Evolutionary conservation across 2,329 filamentous ascomycete genomes (phyloP).

Genomic region (Passalora sequoiae): DNA sequence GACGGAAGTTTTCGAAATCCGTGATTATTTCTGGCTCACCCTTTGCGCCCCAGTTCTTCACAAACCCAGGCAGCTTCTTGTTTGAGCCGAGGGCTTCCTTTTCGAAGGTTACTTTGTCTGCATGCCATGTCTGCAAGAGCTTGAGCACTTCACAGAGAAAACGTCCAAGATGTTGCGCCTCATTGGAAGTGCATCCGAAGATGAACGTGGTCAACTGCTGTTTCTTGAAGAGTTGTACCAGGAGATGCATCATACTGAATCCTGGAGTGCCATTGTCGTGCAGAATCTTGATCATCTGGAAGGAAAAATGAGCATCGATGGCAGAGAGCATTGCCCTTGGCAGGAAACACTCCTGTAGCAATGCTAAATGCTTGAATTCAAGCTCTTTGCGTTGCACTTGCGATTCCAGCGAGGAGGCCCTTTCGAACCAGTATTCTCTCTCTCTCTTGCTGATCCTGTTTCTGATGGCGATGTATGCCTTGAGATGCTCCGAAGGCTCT

Average conservation of each 20-base stretch:
- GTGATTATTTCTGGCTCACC: conserved; percentile 61
- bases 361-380: conserved; percentile 63
- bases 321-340: conserved; percentile 79
- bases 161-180: conserved; percentile 87
- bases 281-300: conserved; percentile 78
- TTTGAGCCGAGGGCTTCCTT: conserved; percentile 69
- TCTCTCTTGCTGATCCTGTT: conserved; percentile 66
- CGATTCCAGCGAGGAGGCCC: conserved; percentile 9
- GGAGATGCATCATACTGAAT: conserved; percentile 78
- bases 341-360: conserved; percentile 89
- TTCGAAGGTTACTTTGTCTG: conserved; percentile 68
- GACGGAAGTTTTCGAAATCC: conserved; percentile 80
- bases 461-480: conserved; percentile 62
- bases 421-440: conserved; percentile 70
- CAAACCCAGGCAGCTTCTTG: conserved; percentile 70
- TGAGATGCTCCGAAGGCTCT: conserved; percentile 67
- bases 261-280: conserved; percentile 79
- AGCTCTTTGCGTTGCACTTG: conserved; percentile 32
- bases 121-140: conserved; percentile 80
- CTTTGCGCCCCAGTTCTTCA: conserved; percentile 62
- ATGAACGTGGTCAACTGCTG: conserved; percentile 77
- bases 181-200: conserved; percentile 82
- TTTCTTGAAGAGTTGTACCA: conserved; percentile 77
- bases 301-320: conserved; percentile 82
- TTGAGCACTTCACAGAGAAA: conserved; percentile 79